phyloP scores from a whole-genome alignment of 805 yeast genomes.

The Candida odintsovae region DNA sequence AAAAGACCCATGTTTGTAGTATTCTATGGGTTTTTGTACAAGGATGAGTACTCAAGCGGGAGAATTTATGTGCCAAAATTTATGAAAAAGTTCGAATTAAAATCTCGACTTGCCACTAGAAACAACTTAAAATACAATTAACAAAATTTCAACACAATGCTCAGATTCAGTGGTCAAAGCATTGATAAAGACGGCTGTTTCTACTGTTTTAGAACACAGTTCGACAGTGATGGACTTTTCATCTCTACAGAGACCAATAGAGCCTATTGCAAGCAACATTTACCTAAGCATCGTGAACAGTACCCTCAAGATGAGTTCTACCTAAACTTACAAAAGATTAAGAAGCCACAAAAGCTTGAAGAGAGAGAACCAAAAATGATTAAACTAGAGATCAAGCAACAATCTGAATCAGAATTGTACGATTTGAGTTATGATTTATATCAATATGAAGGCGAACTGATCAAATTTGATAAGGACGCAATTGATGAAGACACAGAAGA shows the following conservation, averaged over 20 bases:
- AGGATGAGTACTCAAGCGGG: background rate
- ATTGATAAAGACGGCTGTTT: constrained; percentile 88
- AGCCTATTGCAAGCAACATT: constrained; percentile 60
- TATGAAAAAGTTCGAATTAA: background rate
- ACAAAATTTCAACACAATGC: constrained; percentile 1
- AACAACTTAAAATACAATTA: background rate
- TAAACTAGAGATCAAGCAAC: constrained; percentile 63
- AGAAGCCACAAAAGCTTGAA: constrained; percentile 32
- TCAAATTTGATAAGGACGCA: constrained; percentile 22
- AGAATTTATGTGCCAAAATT: background rate
- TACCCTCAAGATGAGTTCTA: constrained; percentile 46
- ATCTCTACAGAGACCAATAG: constrained; percentile 73
- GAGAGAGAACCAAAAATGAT: constrained; percentile 39
- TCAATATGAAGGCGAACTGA: constrained; percentile 2
- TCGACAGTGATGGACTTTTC: constrained; percentile 53
- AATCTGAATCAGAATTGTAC: constrained; percentile 57
- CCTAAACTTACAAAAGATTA: constrained; percentile 50
- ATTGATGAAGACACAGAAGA: constrained; percentile 26
- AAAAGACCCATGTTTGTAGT: constrained; percentile 3
- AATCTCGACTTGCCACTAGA: constrained; percentile 2
- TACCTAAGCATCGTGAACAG: constrained; percentile 47
- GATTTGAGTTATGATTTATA: constrained; percentile 31
- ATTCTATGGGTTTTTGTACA: background rate
- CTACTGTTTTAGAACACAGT: constrained; percentile 72
- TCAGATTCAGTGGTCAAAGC: constrained; percentile 22